Base-by-base conservation (phyloP, 176 grass and related monocot genomes). In the Oryza meridionalis region DNA sequence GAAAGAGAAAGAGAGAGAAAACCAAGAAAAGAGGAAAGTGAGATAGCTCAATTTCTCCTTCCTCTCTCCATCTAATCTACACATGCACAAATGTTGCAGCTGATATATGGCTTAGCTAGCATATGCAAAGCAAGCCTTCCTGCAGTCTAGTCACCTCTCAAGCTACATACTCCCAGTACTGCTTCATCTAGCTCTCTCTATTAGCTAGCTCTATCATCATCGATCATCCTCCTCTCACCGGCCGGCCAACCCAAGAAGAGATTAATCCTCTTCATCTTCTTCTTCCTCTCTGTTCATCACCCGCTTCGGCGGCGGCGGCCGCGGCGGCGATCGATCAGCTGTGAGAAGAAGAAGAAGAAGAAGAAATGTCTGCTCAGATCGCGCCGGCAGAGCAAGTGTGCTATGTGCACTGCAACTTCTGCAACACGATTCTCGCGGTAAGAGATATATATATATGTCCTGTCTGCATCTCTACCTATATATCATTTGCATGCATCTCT, bases 401-500 rank as follows among this genome's bases (percentile, higher is more conserved):
- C 85, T 97, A 97, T 74, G 94, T 97, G 46, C 76, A 97, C 89
- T 97, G 94, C 91, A 97, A 92, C 89, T 90, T 97, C 86, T 97
- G 94, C 94, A 97, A 88, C 91, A 97, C 94, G 58, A 82, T 86
- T 63, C 94, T 97, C 13, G 94, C 89, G 89, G 94, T 97, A 97
- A 90, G 58, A 84, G 33, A 35, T 35, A 31, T 31, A 35, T 35
- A 31, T 31, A 37, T 74, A 50, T 65, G 13, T 83, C 49, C 38
- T 86, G 47, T 64, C 37, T 79, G 19, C 66, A 67, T 55, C 13
- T 76, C 13, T 76, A 84, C 51, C 53, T n/a, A 76, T 16, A 17
- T 21, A 58, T 58, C 53, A 55, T 55, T 69, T 77, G 72, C 46
- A 49, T 49, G 49, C 49, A 51, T 51, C 49, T 84, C 67, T 84